phyloP scores from a whole-genome alignment of 2,329 filamentous ascomycete genomes.

The Zymoseptoria brevis region DNA sequence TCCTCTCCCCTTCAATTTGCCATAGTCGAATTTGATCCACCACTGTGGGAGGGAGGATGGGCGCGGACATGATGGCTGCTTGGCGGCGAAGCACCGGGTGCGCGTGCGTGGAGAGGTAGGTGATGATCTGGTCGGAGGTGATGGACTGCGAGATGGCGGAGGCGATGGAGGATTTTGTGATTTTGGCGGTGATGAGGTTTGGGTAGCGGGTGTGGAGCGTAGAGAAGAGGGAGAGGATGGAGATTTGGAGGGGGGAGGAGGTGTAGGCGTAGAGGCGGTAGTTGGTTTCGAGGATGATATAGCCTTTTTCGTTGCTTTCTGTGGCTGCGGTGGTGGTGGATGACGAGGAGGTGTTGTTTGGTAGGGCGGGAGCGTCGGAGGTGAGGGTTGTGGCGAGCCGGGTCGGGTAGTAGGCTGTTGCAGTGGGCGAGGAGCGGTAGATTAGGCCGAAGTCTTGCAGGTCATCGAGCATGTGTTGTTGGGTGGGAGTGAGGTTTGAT shows the following conservation, averaged over 20 bases:
- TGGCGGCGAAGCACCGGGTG: constrained; percentile 85
- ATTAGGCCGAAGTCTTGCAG: constrained; percentile 90
- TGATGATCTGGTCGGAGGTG: constrained; percentile 89
- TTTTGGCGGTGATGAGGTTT: constrained; percentile 85
- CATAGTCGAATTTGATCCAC: constrained; percentile 95
- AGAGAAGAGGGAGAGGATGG: constrained; percentile 82
- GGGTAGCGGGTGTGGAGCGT: constrained; percentile 84
- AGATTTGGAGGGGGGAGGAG: constrained; percentile 85
- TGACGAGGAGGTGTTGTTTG: constrained; percentile 57
- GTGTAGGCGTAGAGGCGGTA: constrained; percentile 98
- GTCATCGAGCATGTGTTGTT: constrained; percentile 81
- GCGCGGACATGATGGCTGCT: constrained; percentile 35
- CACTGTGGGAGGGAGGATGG: constrained; percentile 85
- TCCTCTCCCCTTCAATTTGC: constrained; percentile 94
- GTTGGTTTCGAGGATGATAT: constrained; percentile 95
- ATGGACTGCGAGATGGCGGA: constrained; percentile 84
- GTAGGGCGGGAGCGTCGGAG: constrained; percentile 62
- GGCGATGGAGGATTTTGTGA: constrained; percentile 82
- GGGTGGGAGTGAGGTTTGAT: constrained; percentile 68
- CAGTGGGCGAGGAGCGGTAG: constrained; percentile 48
- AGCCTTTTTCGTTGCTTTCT: constrained; percentile 54
- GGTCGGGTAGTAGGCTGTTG: constrained; percentile 70
- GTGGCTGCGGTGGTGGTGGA: constrained; percentile 46
- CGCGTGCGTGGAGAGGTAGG: constrained; percentile 83
- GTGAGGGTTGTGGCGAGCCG: constrained; percentile 90